Percentiles rank a stretch among this genome's conserved stretches.
These are phyloP conservation scores for Apiospora aurea DNA, from an alignment of 2,329 filamentous ascomycete species.

Conservation along the genomic window DNA sequence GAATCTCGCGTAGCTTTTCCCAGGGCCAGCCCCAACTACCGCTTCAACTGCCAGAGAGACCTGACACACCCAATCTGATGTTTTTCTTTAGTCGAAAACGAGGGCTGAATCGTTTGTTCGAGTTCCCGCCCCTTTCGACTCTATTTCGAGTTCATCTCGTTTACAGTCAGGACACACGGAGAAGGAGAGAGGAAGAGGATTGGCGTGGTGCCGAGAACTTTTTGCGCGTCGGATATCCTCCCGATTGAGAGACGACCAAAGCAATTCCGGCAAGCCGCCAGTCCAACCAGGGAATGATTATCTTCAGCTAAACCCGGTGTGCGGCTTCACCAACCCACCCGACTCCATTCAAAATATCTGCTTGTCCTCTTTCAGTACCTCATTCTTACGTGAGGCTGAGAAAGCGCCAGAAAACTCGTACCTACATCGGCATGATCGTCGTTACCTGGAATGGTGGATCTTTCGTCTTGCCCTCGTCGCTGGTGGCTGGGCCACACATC, in stretches of 20 bases:
- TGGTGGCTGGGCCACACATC: background rate
- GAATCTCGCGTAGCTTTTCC: background rate
- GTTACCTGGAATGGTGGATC: background rate
- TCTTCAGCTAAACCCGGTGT: background rate
- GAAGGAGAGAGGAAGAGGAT: background rate
- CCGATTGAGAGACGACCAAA: background rate
- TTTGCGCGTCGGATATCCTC: background rate
- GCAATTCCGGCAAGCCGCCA: background rate
- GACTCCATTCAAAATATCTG: constrained; percentile 6
- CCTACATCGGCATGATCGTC: background rate
- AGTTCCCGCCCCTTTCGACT: background rate
- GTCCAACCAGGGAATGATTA: background rate
- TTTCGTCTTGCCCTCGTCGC: background rate
- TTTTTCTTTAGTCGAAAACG: background rate
- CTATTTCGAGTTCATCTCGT: background rate
- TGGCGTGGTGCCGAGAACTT: background rate
- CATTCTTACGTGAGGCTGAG: constrained; percentile 11
- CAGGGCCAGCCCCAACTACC: background rate
- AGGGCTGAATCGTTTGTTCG: background rate
- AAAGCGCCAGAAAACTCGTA: background rate
- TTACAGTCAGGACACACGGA: background rate
- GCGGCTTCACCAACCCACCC: background rate
- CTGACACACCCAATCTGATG: background rate
- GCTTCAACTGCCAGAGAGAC: background rate
- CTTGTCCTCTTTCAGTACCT: background rate